Evolutionary conservation across 345 rosid species (phyloP).

Genomic region (Eucalyptus sideroxylon): DNA sequence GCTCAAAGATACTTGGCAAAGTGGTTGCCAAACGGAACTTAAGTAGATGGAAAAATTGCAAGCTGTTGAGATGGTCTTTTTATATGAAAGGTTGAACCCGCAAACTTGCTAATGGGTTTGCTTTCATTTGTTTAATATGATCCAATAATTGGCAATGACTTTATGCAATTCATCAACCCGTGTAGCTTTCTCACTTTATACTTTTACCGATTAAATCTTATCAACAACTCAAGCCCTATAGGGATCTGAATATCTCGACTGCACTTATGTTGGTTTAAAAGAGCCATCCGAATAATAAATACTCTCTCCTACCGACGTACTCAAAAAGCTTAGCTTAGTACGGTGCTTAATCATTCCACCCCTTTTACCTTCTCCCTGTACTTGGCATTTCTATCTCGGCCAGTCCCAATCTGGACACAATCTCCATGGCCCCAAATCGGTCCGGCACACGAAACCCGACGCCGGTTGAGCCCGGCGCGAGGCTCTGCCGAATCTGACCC

Average conservation of each 20-base stretch:
- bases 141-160: neutral
- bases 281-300: neutral
- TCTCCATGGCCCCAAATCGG: neutral
- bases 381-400: neutral
- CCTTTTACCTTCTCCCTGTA: neutral
- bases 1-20: no score
- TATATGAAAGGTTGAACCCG: neutral
- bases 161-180: neutral
- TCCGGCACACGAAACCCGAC: neutral
- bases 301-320: neutral
- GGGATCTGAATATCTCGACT: neutral
- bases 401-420: neutral
- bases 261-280: neutral
- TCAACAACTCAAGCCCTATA: neutral
- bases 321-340: neutral
- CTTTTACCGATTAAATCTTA: neutral
- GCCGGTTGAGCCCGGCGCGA: accelerated
- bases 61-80: neutral
- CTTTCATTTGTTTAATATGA: neutral
- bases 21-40: no score
- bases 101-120: neutral
- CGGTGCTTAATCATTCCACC: neutral
- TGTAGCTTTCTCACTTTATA: neutral
- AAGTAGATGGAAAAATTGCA: neutral
- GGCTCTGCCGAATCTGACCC: neutral